phyloP scores from a whole-genome alignment of 2,329 filamentous ascomycete genomes.

The Trichoderma sp. region DNA sequence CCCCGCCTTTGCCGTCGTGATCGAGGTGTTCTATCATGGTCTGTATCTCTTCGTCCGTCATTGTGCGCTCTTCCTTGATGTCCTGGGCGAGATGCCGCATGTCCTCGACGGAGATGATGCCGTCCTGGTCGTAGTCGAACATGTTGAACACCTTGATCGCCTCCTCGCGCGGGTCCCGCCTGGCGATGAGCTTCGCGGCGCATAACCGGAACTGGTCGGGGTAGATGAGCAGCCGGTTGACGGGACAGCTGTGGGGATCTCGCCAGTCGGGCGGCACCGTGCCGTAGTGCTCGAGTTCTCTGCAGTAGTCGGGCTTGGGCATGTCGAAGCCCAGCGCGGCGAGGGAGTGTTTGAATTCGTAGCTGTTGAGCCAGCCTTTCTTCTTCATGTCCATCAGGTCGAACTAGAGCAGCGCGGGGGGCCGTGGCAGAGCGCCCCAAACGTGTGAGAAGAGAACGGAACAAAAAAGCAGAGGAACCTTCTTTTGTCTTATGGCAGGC shows the following conservation, averaged over 20 bases:
- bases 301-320: constrained; percentile 80
- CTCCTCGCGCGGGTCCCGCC: constrained; percentile 86
- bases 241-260: constrained; percentile 47
- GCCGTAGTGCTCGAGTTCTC: constrained; percentile 79
- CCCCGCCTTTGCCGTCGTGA: constrained; percentile 84
- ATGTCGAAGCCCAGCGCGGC: constrained; percentile 94
- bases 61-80: constrained; percentile 74
- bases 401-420: constrained; percentile 59
- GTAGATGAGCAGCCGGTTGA: constrained; percentile 53
- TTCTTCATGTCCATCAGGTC: constrained; percentile 96
- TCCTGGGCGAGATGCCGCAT: constrained; percentile 85
- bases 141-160: constrained; percentile 88
- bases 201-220: constrained; percentile 63
- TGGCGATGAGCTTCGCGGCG: constrained; percentile 78
- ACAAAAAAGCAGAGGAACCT: too few relatives aligned
- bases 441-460: neutral
- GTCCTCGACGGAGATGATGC: constrained; percentile 86
- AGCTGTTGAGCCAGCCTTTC: constrained; percentile 91
- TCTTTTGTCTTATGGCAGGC: neutral
- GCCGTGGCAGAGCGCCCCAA: constrained; percentile 30
- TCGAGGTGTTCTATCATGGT: constrained; percentile 99
- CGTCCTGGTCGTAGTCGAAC: constrained; percentile 92
- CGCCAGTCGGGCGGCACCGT: constrained; percentile 65
- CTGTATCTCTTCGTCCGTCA: constrained; percentile 88
- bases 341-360: constrained; percentile 95